Base-by-base conservation (phyloP, 257 asterid genomes). In the Solanum sitiens region DNA sequence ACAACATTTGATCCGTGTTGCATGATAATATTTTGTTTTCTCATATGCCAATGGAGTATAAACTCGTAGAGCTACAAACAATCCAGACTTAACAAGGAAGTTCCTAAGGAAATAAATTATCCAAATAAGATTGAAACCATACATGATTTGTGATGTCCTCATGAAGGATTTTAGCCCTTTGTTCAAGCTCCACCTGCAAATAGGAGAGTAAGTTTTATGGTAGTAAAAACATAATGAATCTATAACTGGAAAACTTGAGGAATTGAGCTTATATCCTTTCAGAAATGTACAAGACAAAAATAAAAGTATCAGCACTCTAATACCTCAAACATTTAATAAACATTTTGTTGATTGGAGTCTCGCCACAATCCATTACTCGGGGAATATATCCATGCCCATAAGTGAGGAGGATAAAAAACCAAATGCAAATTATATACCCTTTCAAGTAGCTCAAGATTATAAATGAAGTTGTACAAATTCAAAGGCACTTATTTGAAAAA, bases 91-190 rank as follows among this genome's bases (percentile, higher is more conserved):
- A 35, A 72, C 80, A 73, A 73, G 47, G 47, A 10, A 74, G 15
- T 74, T 74, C 32, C 63, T 77, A 39, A 20, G 53, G 83, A 74
- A 65, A 85, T 40, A 84, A 85, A 40, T 33, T 67, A 85, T 72
- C 44, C 39, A 21, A 84, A 84, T 63, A 56, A 87, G 32, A 75
- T 80, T 76, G 83, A 63, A 84, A 67, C 14, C 93, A 30, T 93
- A 96, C 98, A 91, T 94, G 92, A 67, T 91, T 93, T 37, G 93
- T 94, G 67, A 95, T 83, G 89, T 96, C 98, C 92, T 87, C 90
- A 87, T 94, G 99, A 88, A 96, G 93, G 87, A 87, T 86, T 83
- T 92, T 89, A 77, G 94, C 98, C 89, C 93, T 95, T 92, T 92
- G 83, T 91, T 95, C 92, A 89, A 96, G 91, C 88, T 93, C 94